Evolutionary conservation across 2,329 filamentous ascomycete species (phyloP).

Genomic region (Paraconiothyrium brasiliense): DNA sequence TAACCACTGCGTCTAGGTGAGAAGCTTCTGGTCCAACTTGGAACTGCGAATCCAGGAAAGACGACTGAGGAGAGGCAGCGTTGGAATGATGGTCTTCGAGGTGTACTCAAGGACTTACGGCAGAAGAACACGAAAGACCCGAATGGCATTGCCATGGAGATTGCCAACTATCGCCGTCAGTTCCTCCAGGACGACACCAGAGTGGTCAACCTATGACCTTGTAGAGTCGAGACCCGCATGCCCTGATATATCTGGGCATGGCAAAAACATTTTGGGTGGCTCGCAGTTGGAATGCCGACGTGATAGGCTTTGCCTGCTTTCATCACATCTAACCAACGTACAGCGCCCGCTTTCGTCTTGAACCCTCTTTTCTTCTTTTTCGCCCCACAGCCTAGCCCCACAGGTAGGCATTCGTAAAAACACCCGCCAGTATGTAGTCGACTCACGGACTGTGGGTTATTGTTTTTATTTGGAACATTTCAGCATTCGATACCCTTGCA

Average conservation of each 20-base stretch:
- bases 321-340: not conserved
- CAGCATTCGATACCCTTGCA: slow-evolving; percentile 34
- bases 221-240: slow-evolving; percentile 13
- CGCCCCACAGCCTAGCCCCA: not conserved
- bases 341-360: not conserved
- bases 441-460: not conserved
- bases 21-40: slow-evolving; percentile 76
- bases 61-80: slow-evolving; percentile 67
- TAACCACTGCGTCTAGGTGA: slow-evolving; percentile 64
- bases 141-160: slow-evolving; percentile 50
- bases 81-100: slow-evolving; percentile 51
- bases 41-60: slow-evolving; percentile 69
- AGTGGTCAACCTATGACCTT: slow-evolving; percentile 47
- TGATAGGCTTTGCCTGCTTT: not conserved
- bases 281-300: not conserved
- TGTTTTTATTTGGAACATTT: slow-evolving; percentile 12
- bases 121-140: slow-evolving; percentile 49
- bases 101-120: slow-evolving; percentile 50
- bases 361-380: slow-evolving; percentile 3
- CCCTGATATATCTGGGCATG: not conserved
- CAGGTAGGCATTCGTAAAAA: slow-evolving; percentile 5
- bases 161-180: slow-evolving; percentile 50
- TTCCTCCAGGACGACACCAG: slow-evolving; percentile 53
- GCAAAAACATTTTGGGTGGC: not conserved
- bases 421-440: not conserved